Evolutionary conservation across 1,284 basidiomycete genomes (phyloP), one percentile per base, ranked within the genome.

Genomic region (Ustilago nuda): DNA sequence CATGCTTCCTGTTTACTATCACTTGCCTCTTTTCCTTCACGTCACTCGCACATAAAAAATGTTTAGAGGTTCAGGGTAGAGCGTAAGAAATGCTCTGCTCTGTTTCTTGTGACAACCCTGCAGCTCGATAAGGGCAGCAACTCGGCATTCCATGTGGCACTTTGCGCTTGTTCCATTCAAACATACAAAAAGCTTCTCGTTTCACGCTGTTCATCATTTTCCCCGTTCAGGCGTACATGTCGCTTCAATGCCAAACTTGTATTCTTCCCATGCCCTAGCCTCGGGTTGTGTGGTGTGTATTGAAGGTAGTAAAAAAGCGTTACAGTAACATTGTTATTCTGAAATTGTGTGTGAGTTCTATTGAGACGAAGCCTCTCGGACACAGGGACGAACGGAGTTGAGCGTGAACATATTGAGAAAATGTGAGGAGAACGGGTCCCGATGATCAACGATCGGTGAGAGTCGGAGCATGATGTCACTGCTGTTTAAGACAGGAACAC

Each of bases 181-280:
- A 56, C 30, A 54, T 36, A 41, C 50, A 52, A 61, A 61, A 61
- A 23, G 8, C 35, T 48, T 17, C 48, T 41, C 48, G 36, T 50
- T 35, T 56, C 48, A 50, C 48, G 23, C 32, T 52, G 48, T 60
- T 57, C 54, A 58, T 58, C 66, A 50, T 53, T 53, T 45, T 41
- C 23, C 13, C 51, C 56, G 55, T 63, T 64, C 50, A 64, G 62
- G 55, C 58, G 58, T 60, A 60, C 50, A 27, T 46, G 55, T 64
- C 58, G 48, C 59, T 61, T 50, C 66, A 68, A 62, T 68, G 66
- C 66, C 60, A 62, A 57, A 61, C 55, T 62, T 68, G 66, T 68
- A 68, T 68, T 68, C 56, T 68, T 58, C 60, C 58, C 48, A 30
- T 50, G 53, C 12, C 35, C 23, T 17, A 8, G 48, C 30, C 37